Evolutionary conservation across 805 yeast genomes (phyloP).

Genomic region (Saturnispora silvae): DNA sequence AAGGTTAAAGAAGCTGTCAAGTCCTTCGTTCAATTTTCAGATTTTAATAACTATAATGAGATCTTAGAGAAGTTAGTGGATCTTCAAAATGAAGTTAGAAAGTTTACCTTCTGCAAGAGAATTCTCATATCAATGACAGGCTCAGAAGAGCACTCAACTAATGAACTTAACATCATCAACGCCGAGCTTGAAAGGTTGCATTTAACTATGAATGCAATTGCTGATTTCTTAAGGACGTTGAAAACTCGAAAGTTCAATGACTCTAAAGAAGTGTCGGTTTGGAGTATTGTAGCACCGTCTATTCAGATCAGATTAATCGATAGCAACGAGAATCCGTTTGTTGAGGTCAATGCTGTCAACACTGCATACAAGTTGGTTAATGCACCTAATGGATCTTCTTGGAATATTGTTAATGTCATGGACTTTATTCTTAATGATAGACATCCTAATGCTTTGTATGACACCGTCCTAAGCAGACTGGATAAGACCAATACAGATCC

Average conservation of each 20-base stretch:
- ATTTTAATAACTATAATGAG: constrained; percentile 18
- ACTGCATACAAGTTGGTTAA: constrained; percentile 52
- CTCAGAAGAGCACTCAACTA: neutral
- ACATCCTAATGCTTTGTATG: constrained; percentile 45
- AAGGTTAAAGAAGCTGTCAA: constrained; percentile 31
- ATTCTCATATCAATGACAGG: constrained; percentile 11
- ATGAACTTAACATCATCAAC: constrained; percentile 13
- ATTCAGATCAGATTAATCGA: constrained; percentile 62
- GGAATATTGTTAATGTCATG: constrained; percentile 49
- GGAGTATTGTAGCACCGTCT: constrained; percentile 56
- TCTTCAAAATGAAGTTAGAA: constrained; percentile 19
- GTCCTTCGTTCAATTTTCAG: constrained; percentile 21
- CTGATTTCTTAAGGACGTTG: constrained; percentile 21
- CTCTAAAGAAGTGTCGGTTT: constrained; percentile 36
- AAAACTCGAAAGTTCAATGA: constrained; percentile 22
- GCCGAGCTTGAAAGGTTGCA: constrained; percentile 21
- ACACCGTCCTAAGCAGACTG: constrained; percentile 48
- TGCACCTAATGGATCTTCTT: constrained; percentile 58
- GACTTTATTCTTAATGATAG: constrained; percentile 68
- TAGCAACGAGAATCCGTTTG: constrained; percentile 49
- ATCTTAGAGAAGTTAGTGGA: constrained; percentile 13
- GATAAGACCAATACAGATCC: constrained; percentile 18
- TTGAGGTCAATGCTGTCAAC: constrained; percentile 61
- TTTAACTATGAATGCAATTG: constrained; percentile 19
- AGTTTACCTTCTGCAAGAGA: constrained; percentile 16